A percentile compares a stretch with the other conserved stretches of the same genome.
These are phyloP conservation scores for Euphorbia tirucalli DNA, from an alignment of 345 rosid species.

Conservation along the genomic window DNA sequence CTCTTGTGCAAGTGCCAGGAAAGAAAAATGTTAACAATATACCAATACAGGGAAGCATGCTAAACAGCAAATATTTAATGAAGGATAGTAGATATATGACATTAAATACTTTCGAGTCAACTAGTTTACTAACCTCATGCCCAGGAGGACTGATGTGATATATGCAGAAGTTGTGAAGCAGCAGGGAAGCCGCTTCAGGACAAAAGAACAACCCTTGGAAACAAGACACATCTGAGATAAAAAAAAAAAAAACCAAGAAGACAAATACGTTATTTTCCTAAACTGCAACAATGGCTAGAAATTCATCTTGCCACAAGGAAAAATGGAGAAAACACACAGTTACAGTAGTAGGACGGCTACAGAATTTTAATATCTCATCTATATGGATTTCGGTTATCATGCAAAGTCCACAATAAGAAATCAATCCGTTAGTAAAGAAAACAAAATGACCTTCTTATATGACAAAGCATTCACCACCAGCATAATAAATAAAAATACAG, in stretches of 20 bases:
- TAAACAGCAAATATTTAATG: background rate
- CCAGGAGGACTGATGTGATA: constrained; percentile 97
- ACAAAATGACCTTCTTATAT: background rate
- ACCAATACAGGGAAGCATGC: background rate
- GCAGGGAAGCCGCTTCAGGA: constrained; percentile 83
- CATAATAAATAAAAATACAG: background rate
- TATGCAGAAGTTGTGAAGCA: constrained; percentile 91
- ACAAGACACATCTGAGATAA: constrained; percentile 69
- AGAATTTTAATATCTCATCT: background rate
- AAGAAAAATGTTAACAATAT: constrained; percentile 40
- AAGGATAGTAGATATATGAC: constrained; percentile 11
- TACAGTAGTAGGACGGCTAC: background rate
- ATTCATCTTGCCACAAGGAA: background rate
- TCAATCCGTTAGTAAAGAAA: background rate
- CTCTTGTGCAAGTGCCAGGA: constrained; percentile 55
- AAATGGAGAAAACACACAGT: background rate
- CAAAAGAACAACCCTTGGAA: constrained; percentile 88
- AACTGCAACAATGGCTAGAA: background rate
- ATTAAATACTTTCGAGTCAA: constrained; percentile 6
- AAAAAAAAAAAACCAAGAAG: background rate
- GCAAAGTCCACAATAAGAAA: background rate
- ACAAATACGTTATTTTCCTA: background rate
- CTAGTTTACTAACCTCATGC: constrained; percentile 75
- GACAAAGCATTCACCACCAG: background rate
- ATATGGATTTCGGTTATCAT: background rate